Base-by-base conservation (phyloP, 129 eudicot species). In the Tagetes patula region DNA sequence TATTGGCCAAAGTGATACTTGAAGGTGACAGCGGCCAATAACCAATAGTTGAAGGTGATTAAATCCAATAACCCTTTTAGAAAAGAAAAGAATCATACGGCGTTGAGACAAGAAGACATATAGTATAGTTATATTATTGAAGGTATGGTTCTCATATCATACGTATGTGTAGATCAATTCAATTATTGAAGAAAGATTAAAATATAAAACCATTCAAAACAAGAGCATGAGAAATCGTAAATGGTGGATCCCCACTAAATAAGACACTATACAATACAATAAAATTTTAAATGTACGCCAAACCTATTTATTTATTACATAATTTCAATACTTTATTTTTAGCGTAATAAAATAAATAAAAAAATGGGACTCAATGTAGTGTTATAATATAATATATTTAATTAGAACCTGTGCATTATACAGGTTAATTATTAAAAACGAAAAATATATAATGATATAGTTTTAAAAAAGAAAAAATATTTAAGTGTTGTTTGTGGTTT, bases 221-320 rank as follows among this genome's bases (percentile, higher is more conserved):
- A 71, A 50, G 71, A 78, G 62, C 82, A 78, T 78, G 82, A 71
- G 77, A 71, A 42, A 71, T 71, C 73, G 73, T 1, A 78, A 42
- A 78, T 64, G 82, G 82, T 78, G 77, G 82, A 78, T 78, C 82
- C 56, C 82, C 77, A 78, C 82, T 71, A 78, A 60, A 71, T 78
- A 64, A 71, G 27, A 20, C 27, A 20, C 27, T 78, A 65, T 66
- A 64, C 39, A 38, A 20, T 5, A 67, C 69, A 76, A 64, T 75
- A 50, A 20, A 6, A 20, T 20, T 20, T 20, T 20, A 20, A 20
- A n/a, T 52, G 42, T 43, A 43, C n/a, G 10, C 49, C 27, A 10
- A 11, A 72, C 39, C 11, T 38, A 31, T 27, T 1, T 32, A 48
- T 74, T 62, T 32, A 54, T 0, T 62, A 42, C 67, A 3, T 40